Evolutionary conservation across 2,329 filamentous ascomycete species (phyloP), one percentile per base, ranked within the genome.

Genomic region (Ceratocystis lukuohia): DNA sequence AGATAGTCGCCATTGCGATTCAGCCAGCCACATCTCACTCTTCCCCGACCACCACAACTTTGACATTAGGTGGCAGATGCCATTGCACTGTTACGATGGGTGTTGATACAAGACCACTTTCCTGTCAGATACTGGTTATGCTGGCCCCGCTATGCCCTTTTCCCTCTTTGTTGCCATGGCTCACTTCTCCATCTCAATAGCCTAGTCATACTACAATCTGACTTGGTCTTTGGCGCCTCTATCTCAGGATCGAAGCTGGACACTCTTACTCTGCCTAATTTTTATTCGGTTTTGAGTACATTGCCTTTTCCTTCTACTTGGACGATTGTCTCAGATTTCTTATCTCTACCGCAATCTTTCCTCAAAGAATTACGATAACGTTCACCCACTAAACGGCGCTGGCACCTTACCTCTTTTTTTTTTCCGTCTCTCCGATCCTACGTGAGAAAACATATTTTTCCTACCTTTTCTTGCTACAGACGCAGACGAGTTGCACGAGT

Each of bases 401-500:
- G 56, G 30, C 56, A 25, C 28, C 28, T 59, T 37, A 59, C 28
- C 25, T 59, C 56, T 59, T n/a, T n/a, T 6, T 57, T 59, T 59
- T 30, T 8, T 20, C 20, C 12, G 22, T 57, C 20, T 22, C 53
- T 15, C 20, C n/a, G 12, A 30, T 57, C 22, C 53, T 33, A 28
- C 28, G 53, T 33, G 53, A n/a, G 53, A 28, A 57, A 30, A 17
- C 56, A 15, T 37, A 5, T 59, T 59, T n/a, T 37, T 59, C 17
- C 30, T 53, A n/a, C 28, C 33, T 30, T 59, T 37, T 59, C 56
- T 37, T 53, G 48, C 48, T 22, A 53, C 48, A 25, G 48, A 25
- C 56, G 8, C 56, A 59, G 30, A 56, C 56, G 8, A 65, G 37
- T 25, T 61, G 64, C 64, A 65, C 64, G 53, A 33, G 12, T 37